phyloP scores from a whole-genome alignment of 2,329 filamentous ascomycete genomes.

The Fusarium subglutinans region DNA sequence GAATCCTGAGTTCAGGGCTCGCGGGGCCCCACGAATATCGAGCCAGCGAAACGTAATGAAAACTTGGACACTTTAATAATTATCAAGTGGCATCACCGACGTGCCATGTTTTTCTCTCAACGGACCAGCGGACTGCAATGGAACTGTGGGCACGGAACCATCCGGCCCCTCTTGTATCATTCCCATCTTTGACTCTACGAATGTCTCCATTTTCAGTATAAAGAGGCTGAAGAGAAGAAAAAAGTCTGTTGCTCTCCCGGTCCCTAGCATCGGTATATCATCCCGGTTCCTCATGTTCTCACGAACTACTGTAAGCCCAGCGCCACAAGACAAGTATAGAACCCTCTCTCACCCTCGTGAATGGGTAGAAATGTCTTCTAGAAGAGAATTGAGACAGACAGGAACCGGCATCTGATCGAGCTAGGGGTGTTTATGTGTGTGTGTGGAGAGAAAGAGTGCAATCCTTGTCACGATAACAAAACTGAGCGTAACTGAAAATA shows the following conservation, averaged over 20 bases:
- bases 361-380: conserved; percentile 24
- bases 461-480: conserved; percentile 24
- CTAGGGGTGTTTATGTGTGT: background rate
- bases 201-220: background rate
- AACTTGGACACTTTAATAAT: conserved; percentile 6
- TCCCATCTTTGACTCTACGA: background rate
- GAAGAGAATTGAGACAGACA: conserved; percentile 7
- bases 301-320: conserved; percentile 15
- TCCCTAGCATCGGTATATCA: background rate
- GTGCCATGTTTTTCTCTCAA: background rate
- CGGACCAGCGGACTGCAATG: background rate
- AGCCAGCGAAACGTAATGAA: conserved; percentile 41
- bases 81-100: conserved; percentile 12
- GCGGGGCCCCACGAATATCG: conserved; percentile 40
- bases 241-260: background rate
- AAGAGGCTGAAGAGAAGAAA: background rate
- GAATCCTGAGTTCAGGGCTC: conserved; percentile 19
- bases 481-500: conserved; percentile 11
- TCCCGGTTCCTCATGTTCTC: background rate
- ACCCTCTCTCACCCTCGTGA: background rate
- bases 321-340: conserved; percentile 21
- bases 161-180: conserved; percentile 11
- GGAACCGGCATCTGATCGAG: conserved; percentile 10
- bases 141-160: conserved; percentile 23
- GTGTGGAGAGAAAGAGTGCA: conserved; percentile 15